These are phyloP conservation scores for Pinus taeda DNA, from an alignment of 75 land plant genomes.

Conservation along the genomic window DNA sequence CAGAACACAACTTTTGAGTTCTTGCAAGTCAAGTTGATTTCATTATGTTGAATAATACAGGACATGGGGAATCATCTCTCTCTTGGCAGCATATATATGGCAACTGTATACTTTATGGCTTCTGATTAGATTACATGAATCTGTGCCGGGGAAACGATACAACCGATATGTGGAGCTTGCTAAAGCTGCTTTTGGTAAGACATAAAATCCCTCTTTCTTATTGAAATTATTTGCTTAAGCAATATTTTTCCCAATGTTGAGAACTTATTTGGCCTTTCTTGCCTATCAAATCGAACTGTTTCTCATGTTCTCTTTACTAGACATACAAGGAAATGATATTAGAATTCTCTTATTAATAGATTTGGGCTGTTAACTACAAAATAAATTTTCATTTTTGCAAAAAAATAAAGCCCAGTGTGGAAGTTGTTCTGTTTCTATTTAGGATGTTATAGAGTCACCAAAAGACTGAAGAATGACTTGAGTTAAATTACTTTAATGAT, in stretches of 20 bases:
- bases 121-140: slow-evolving; percentile 78
- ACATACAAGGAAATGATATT: background rate
- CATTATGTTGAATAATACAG: too few species aligned
- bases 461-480: background rate
- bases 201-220: background rate
- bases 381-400: background rate
- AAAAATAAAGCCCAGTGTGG: background rate
- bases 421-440: background rate
- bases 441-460: background rate
- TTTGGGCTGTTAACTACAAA: background rate
- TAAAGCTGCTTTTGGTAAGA: slow-evolving; percentile 67
- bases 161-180: slow-evolving; percentile 65
- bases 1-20: too few species aligned
- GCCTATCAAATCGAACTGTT: background rate
- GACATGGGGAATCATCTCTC: slow-evolving; percentile 8
- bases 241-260: background rate
- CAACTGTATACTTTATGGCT: slow-evolving; percentile 87
- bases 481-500: slow-evolving; percentile 4
- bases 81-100: slow-evolving; percentile 72
- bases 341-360: background rate
- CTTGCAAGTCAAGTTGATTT: too few species aligned
- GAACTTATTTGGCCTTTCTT: background rate
- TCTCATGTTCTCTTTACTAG: background rate
- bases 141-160: slow-evolving; percentile 66
- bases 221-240: background rate